Conservation (phyloP, 331 rosid genomes). For the Telfairia occidentalis region DNA sequence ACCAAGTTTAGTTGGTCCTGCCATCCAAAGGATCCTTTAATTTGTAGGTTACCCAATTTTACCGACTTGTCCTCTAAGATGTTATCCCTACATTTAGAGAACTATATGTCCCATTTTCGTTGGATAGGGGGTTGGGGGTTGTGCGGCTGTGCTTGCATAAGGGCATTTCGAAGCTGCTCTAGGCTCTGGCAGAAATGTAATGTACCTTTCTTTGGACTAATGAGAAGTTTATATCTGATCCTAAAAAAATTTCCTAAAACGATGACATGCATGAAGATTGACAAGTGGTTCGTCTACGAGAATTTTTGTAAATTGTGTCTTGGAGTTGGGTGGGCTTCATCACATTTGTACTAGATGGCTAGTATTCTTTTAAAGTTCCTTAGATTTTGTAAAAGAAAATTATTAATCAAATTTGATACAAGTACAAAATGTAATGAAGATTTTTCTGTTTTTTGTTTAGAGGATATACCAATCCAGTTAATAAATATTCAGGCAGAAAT, state of each 20-base stretch:
- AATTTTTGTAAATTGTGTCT: neutral
- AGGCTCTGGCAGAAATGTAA: neutral
- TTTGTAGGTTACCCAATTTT: neutral
- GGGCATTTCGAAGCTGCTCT: neutral
- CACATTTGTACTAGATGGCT: neutral
- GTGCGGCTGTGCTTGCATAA: neutral
- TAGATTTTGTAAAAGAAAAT: neutral
- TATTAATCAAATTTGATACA: neutral
- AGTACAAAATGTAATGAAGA: neutral
- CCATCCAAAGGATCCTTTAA: neutral
- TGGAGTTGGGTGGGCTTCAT: neutral
- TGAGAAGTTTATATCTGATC: neutral
- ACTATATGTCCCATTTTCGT: neutral
- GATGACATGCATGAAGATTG: neutral
- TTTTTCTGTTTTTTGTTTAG: neutral
- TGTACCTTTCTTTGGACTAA: neutral
- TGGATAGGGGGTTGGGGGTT: neutral
- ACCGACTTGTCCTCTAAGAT: neutral
- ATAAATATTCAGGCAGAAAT: neutral
- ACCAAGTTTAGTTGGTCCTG: neutral
- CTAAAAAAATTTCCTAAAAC: neutral
- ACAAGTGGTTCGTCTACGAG: neutral
- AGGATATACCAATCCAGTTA: neutral
- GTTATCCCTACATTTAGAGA: neutral
- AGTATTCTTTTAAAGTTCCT: neutral